A percentile compares a stretch with the other conserved stretches of the same genome.
Evolutionary conservation across 1,139 yeast species (phyloP).

Genomic region (Suzukiozyma palmioleophila): DNA sequence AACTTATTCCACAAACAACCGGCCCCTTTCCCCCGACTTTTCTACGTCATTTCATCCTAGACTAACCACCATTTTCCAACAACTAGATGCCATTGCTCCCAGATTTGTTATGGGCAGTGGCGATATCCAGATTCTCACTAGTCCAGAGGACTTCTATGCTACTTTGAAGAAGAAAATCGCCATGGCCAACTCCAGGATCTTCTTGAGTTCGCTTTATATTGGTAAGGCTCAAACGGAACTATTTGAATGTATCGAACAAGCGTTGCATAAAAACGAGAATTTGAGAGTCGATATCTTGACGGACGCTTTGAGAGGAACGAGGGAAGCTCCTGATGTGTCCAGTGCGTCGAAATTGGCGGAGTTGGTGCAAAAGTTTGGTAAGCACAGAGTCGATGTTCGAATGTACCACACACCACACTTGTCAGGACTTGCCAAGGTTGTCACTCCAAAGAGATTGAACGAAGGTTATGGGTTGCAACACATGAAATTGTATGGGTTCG

Average conservation of each 20-base stretch:
- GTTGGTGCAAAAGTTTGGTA: conserved; percentile 62
- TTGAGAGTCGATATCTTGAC: conserved; percentile 70
- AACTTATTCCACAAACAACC: conserved; percentile 26
- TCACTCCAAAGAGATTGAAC: conserved; percentile 80
- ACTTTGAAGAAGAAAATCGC: conserved; percentile 54
- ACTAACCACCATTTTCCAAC: conserved; percentile 46
- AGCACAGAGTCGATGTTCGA: conserved; percentile 69
- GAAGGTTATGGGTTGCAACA: conserved; percentile 95
- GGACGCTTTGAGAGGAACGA: conserved; percentile 88
- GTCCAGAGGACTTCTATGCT: conserved; percentile 68
- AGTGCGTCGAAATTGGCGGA: conserved; percentile 74
- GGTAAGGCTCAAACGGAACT: conserved; percentile 82
- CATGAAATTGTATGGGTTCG: conserved; percentile 95
- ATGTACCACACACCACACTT: conserved; percentile 90
- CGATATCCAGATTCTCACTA: conserved; percentile 58
- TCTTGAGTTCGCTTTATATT: conserved; percentile 79
- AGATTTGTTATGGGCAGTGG: conserved; percentile 57
- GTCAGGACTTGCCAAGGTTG: conserved; percentile 56
- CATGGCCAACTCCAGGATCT: conserved; percentile 56
- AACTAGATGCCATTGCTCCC: conserved; percentile 65
- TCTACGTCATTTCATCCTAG: conserved; percentile 42
- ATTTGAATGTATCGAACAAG: conserved; percentile 52
- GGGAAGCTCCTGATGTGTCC: conserved; percentile 72
- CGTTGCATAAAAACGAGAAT: conserved; percentile 54
- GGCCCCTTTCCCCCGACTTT: conserved; percentile 13